Evolutionary conservation across 768 basidiomycete species (phyloP), one percentile per base, ranked within the genome.

Genomic region (Cytidiella melzeri): DNA sequence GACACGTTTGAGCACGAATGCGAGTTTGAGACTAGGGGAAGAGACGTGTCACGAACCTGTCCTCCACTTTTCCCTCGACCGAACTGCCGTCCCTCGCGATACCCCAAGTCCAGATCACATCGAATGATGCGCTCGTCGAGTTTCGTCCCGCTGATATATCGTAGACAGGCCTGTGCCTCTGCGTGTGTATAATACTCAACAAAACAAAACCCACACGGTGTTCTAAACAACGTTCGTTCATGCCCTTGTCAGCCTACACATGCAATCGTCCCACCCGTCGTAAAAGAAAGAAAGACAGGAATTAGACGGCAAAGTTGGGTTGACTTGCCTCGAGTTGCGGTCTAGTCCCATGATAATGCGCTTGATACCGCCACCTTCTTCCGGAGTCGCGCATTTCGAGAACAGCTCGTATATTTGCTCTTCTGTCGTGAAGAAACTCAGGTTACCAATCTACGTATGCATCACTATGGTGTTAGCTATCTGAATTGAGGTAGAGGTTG

Each of bases 81-180:
- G 55, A 97, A 99, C 67, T 99, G 96, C 54, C 96, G 74, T 12
- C 95, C 95, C 62, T 99, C 96, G 62, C 83, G 83, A 69, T 97
- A 99, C 5, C 96, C 96, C 23, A 93, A 75, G 72, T 99, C 96
- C 61, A 99, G 72, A 72, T 99, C 96, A 62, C 94, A 97, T 41
- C 96, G 87, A 55, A 99, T 95, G 58, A 99, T 91, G 27, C 96
- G 87, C 69, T 99, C 96, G 67, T 99, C 96, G 19, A 99, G 82
- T 71, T 98, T 98, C 28, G 94, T 93, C n/a, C 95, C 96, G 44
- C 89, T 92, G 59, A 98, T 81, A 66, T 96, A 94, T 42, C 87
- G 83, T 80, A 98, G 84, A 54, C 87, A 84, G 37, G 92, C 89
- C 36, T 96, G 73, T 15, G 96, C 95, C 67, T 98, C 94, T 4